phyloP scores from a whole-genome alignment of 2,329 filamentous ascomycete species.

The Pseudopithomyces maydicus region DNA sequence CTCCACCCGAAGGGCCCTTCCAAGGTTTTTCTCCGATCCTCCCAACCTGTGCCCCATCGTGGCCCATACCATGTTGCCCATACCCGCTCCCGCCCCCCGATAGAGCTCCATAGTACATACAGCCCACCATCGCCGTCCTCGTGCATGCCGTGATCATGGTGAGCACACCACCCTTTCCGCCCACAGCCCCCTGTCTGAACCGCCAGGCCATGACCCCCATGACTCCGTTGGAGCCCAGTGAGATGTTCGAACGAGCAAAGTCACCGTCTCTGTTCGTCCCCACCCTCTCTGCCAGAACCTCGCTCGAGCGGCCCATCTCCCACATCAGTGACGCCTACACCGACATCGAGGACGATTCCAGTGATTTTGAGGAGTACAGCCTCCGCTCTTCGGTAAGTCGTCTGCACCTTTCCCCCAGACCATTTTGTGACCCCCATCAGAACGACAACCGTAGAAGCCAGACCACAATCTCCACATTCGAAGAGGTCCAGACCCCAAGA shows the following conservation, averaged over 20 bases:
- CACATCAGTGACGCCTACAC: constrained; percentile 80
- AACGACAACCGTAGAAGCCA: constrained; percentile 68
- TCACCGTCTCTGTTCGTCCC: constrained; percentile 64
- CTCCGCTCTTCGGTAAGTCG: constrained; percentile 67
- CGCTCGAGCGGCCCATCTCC: constrained; percentile 65
- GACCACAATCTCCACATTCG: constrained; percentile 85
- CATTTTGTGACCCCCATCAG: constrained; percentile 51
- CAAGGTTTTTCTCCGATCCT: constrained; percentile 44
- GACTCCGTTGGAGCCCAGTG: constrained; percentile 49
- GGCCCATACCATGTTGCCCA: constrained; percentile 39
- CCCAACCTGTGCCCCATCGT: constrained; percentile 35
- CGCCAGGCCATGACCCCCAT: constrained; percentile 51
- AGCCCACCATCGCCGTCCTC: constrained; percentile 19
- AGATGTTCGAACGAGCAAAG: constrained; percentile 57
- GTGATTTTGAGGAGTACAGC: constrained; percentile 57
- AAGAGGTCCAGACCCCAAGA: constrained; percentile 79
- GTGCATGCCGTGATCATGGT: constrained; percentile 43
- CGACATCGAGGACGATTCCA: constrained; percentile 67
- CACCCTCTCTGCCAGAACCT: constrained; percentile 40
- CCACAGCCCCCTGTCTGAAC: constrained; percentile 20
- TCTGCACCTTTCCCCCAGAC: constrained; percentile 1
- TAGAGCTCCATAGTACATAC: constrained; percentile 24
- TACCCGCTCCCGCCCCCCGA: constrained; percentile 23
- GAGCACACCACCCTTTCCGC: constrained; percentile 14
- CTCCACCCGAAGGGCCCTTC: constrained; percentile 48